A percentile compares a stretch with the other conserved stretches of the same genome.
Conservation (phyloP, 129 eudicot species). For the Helianthus tuberosus region DNA sequence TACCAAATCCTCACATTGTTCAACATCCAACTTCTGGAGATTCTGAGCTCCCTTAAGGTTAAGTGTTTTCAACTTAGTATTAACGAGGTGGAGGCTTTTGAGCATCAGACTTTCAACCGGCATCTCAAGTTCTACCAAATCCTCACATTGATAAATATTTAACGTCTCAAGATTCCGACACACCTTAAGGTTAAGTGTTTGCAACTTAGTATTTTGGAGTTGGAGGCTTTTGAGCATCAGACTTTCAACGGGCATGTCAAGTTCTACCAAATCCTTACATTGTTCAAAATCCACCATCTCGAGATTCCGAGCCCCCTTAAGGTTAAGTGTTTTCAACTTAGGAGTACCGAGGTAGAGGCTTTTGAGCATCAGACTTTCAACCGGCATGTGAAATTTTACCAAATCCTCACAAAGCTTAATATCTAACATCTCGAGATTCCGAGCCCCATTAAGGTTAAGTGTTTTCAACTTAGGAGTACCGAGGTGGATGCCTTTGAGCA, state of each 20-base stretch:
- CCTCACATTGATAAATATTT: background rate
- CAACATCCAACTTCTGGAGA: background rate
- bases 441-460: no score
- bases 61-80: background rate
- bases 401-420: background rate
- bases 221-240: background rate
- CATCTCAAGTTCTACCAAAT: conserved; percentile 5
- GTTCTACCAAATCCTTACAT: background rate
- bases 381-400: background rate
- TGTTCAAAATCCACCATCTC: background rate
- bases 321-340: background rate
- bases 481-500: background rate
- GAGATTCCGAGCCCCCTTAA: background rate
- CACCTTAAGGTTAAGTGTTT: background rate
- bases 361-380: background rate
- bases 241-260: background rate
- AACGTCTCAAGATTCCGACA: background rate
- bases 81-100: background rate
- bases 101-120: background rate
- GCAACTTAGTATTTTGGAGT: background rate
- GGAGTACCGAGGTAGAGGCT: background rate
- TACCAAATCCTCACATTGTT: background rate
- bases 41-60: background rate
- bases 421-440: background rate
- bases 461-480: background rate